These are phyloP conservation scores for Sphaceloma murrayae DNA, from an alignment of 2,329 filamentous ascomycete genomes.

Conservation along the genomic window DNA sequence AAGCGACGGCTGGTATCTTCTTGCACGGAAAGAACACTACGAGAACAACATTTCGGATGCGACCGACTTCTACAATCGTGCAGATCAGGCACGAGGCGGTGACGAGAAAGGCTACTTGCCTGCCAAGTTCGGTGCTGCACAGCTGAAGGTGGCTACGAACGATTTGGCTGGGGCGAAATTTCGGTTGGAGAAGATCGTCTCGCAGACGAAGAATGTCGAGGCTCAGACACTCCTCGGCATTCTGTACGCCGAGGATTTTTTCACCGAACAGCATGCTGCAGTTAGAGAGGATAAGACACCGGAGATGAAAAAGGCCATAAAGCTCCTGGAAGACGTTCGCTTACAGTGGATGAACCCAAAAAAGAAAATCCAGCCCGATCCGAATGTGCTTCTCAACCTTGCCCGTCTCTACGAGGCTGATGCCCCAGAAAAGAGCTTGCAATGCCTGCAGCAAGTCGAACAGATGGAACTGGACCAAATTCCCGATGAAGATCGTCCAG, in stretches of 20 bases:
- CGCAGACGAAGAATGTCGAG: constrained; percentile 72
- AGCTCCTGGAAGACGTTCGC: constrained; percentile 73
- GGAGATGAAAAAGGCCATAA: constrained; percentile 78
- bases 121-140: constrained; percentile 87
- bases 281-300: constrained; percentile 77
- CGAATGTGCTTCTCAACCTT: constrained; percentile 82
- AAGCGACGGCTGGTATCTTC: constrained; percentile 93
- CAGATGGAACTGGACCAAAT: constrained; percentile 77
- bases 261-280: constrained; percentile 60
- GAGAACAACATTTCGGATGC: constrained; percentile 65
- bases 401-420: constrained; percentile 82
- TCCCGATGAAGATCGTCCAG: constrained; percentile 56
- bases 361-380: constrained; percentile 69
- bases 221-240: constrained; percentile 88
- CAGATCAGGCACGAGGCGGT: constrained; percentile 85
- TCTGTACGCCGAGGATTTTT: constrained; percentile 89
- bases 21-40: constrained; percentile 85
- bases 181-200: constrained; percentile 85
- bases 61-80: constrained; percentile 75
- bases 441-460: constrained; percentile 86
- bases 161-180: constrained; percentile 90
- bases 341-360: constrained; percentile 88
- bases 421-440: constrained; percentile 78
- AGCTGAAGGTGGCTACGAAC: constrained; percentile 73
- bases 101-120: constrained; percentile 85